Base-by-base conservation (phyloP, 768 basidiomycete species). In the Leccinellum rugosiceps region DNA sequence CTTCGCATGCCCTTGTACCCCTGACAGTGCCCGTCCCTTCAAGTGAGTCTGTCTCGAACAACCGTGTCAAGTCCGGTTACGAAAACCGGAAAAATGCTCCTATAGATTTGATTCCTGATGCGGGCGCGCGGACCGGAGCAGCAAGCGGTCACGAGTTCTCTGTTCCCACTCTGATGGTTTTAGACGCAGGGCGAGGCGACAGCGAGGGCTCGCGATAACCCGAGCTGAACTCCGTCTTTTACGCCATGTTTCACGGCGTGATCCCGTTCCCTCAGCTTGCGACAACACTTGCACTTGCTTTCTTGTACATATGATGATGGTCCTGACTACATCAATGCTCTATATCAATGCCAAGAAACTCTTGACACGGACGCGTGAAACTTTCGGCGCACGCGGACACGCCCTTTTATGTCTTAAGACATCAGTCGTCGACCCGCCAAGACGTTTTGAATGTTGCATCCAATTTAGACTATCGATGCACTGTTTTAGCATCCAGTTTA, bases 81-180 rank as follows among this genome's bases (percentile, higher is more conserved):
- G 25, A 26, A 43, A 26, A n/a, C 35, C 21, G 13, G 50, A 25
- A 52, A 9, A 28, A 19, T 26, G 25, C 51, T 26, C 49, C 90
- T 41, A 92, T 92, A 58, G 88, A 90, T 72, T 72, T 71, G 64
- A 85, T 93, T 7, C 89, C 89, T 1, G 72, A 77, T 17, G 91
- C 90, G 2, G 90, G 90, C 3, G 78, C 87, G 28, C 79, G 86
- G 35, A 69, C 77, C 19, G 89, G 88, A 45, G 80, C 78, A 25
- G 80, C 89, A 15, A 79, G 87, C 65, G 88, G 88, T 25, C 62
- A 77, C 5, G 87, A 89, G 69, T 83, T 81, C 0, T 82, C 85
- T 2, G 77, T 80, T 58, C 72, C 79, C 17, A 74, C 80, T 17
- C 60, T 89, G 26, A 78, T 77, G 21, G 71, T 71, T 35, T 30